A percentile compares a stretch with the other conserved stretches of the same genome.
Conservation (phyloP, 768 basidiomycete genomes). For the Tubosaeta sp. region DNA sequence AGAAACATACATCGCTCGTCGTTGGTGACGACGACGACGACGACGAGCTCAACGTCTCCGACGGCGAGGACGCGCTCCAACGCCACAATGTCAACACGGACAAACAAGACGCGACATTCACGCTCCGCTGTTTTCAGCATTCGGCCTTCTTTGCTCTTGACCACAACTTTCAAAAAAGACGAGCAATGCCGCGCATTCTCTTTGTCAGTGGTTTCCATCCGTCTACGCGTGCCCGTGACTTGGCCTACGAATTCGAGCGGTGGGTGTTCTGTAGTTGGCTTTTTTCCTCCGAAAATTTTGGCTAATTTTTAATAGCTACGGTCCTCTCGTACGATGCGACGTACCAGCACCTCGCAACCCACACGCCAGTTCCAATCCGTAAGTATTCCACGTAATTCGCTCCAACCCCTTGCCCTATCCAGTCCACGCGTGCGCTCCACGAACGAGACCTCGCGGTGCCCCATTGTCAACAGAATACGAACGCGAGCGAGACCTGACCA, state of each 20-base stretch:
- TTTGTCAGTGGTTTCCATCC: slow-evolving; percentile 86
- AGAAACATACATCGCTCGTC: slow-evolving; percentile 2
- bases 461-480: slow-evolving; percentile 24
- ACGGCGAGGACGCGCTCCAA: slow-evolving; percentile 3
- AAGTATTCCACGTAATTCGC: slow-evolving; percentile 42
- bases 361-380: slow-evolving; percentile 73
- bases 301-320: slow-evolving; percentile 48
- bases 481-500: slow-evolving; percentile 26
- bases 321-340: slow-evolving; percentile 83
- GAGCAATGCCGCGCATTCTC: slow-evolving; percentile 70
- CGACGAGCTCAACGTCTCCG: slow-evolving; percentile 6
- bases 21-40: background rate
- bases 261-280: slow-evolving; percentile 27
- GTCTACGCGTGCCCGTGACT: slow-evolving; percentile 74
- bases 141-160: slow-evolving; percentile 16
- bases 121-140: slow-evolving; percentile 26
- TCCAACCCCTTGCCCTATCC: slow-evolving; percentile 33
- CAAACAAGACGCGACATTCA: slow-evolving; percentile 26
- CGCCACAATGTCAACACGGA: slow-evolving; percentile 37
- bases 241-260: slow-evolving; percentile 88
- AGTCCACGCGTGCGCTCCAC: slow-evolving; percentile 36
- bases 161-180: slow-evolving; percentile 18
- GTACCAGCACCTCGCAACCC: slow-evolving; percentile 84
- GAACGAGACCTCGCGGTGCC: slow-evolving; percentile 25
- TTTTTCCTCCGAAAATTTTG: slow-evolving; percentile 8